These are phyloP conservation scores for Dioszegia aurantiaca DNA, from an alignment of 768 basidiomycete genomes.

Conservation along the genomic window DNA sequence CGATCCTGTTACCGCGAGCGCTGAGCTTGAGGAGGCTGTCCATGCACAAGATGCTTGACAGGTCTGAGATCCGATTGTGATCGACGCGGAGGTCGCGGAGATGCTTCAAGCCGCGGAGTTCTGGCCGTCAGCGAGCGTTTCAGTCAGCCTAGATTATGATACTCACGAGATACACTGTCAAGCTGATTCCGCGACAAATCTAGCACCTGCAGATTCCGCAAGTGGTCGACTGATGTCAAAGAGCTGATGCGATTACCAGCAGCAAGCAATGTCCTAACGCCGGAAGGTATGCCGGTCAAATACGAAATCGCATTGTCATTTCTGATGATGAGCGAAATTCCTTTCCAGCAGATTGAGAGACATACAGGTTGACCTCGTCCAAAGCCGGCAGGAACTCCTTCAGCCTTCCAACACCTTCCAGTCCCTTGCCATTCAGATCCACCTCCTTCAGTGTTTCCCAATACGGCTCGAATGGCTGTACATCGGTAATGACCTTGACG, in stretches of 20 bases:
- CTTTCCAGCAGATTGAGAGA: slow-evolving; percentile 47
- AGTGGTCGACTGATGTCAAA: slow-evolving; percentile 81
- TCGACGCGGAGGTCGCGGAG: slow-evolving; percentile 67
- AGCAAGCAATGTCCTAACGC: slow-evolving; percentile 51
- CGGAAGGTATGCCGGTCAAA: slow-evolving; percentile 54
- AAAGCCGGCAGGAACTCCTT: slow-evolving; percentile 87
- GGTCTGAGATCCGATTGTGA: slow-evolving; percentile 69
- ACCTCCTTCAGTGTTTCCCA: slow-evolving; percentile 80
- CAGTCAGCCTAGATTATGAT: not conserved
- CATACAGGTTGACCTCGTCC: slow-evolving; percentile 68
- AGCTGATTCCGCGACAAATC: slow-evolving; percentile 88
- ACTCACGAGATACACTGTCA: slow-evolving; percentile 81
- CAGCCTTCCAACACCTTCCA: slow-evolving; percentile 76
- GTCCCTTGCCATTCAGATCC: slow-evolving; percentile 67
- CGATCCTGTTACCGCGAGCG: slow-evolving; percentile 62
- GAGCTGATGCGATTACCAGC: slow-evolving; percentile 67
- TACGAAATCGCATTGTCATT: slow-evolving; percentile 53
- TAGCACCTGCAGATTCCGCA: slow-evolving; percentile 78
- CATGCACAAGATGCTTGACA: slow-evolving; percentile 75
- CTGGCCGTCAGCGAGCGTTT: not conserved
- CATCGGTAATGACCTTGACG: slow-evolving; percentile 87
- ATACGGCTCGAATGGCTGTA: slow-evolving; percentile 87
- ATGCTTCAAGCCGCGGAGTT: slow-evolving; percentile 6
- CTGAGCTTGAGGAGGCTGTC: slow-evolving; percentile 80
- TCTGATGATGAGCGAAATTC: slow-evolving; percentile 58